phyloP scores from a whole-genome alignment of 2,329 filamentous ascomycete species.

The Penicillium sp. region DNA sequence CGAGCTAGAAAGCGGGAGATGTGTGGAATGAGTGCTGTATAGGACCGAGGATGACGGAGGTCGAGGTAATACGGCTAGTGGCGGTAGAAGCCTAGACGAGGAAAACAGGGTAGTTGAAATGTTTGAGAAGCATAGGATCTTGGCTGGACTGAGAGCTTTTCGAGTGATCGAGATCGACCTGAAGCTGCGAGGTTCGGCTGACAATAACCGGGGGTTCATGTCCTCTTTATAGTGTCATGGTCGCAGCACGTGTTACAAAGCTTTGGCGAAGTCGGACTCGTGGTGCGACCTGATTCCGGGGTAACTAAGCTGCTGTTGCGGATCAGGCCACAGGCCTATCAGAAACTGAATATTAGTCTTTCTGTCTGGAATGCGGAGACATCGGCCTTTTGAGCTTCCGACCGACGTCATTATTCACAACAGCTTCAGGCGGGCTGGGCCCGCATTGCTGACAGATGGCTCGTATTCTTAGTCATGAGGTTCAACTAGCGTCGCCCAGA shows the following conservation, averaged over 20 bases:
- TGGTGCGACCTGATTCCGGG: background rate
- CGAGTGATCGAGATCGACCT: background rate
- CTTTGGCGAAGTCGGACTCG: background rate
- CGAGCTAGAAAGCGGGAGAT: background rate
- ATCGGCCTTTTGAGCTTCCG: slow-evolving; percentile 10
- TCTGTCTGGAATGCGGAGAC: slow-evolving; percentile 10
- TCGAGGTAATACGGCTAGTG: background rate
- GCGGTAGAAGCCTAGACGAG: background rate
- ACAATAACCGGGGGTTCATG: background rate
- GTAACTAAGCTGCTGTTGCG: background rate
- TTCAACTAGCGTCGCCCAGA: background rate
- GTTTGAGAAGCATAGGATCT: background rate
- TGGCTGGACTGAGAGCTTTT: background rate
- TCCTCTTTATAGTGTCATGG: slow-evolving; percentile 5
- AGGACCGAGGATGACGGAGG: background rate
- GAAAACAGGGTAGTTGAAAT: background rate
- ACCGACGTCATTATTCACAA: slow-evolving; percentile 17
- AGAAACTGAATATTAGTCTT: slow-evolving; percentile 3
- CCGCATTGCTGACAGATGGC: slow-evolving; percentile 13
- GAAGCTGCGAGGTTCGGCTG: background rate
- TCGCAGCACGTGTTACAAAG: background rate
- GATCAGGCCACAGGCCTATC: slow-evolving; percentile 12
- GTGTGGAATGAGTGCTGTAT: background rate
- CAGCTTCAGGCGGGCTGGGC: background rate
- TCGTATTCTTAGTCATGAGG: slow-evolving; percentile 6